phyloP scores from a whole-genome alignment of 2,329 filamentous ascomycete species.

The Coniosporium tulheliwenetii region DNA sequence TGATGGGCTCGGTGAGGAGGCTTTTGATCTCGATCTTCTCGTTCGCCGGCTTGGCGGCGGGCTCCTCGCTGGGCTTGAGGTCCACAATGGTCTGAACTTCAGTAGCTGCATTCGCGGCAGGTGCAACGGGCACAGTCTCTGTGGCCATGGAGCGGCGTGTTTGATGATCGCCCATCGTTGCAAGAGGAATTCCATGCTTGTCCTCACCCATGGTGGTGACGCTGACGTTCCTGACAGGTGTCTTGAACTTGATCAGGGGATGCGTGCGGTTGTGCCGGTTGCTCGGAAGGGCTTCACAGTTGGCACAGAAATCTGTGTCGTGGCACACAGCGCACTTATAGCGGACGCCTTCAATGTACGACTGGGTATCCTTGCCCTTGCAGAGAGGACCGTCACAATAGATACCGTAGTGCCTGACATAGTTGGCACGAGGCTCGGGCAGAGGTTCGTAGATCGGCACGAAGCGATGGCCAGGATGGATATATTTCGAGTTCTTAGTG shows the following conservation, averaged over 20 bases:
- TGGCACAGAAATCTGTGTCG: slow-evolving; percentile 88
- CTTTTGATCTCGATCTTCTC: slow-evolving; percentile 25
- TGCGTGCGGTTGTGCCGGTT: slow-evolving; percentile 92
- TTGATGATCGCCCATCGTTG: slow-evolving; percentile 55
- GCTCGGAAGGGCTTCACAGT: slow-evolving; percentile 74
- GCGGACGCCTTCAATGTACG: slow-evolving; percentile 64
- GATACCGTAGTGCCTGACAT: slow-evolving; percentile 60
- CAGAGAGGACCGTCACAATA: slow-evolving; percentile 93
- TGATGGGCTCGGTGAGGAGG: slow-evolving; percentile 17
- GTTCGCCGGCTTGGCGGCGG: slow-evolving; percentile 18
- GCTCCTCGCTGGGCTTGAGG: slow-evolving; percentile 43
- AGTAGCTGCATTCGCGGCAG: slow-evolving; percentile 36
- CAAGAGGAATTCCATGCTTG: slow-evolving; percentile 46
- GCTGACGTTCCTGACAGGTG: slow-evolving; percentile 71
- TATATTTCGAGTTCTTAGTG: slow-evolving; percentile 46
- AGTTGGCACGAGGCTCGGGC: slow-evolving; percentile 24
- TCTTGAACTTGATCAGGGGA: slow-evolving; percentile 93
- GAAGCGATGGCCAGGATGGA: slow-evolving; percentile 77
- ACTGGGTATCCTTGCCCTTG: slow-evolving; percentile 36
- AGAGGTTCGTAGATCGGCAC: slow-evolving; percentile 70
- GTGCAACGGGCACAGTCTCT: slow-evolving; percentile 30
- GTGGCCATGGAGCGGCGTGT: slow-evolving; percentile 31
- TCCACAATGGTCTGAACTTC: slow-evolving; percentile 61
- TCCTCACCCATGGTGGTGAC: slow-evolving; percentile 76
- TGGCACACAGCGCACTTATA: slow-evolving; percentile 97